Evolutionary conservation across 768 basidiomycete genomes (phyloP).

Genomic region (Rhizopogon salebrosus): DNA sequence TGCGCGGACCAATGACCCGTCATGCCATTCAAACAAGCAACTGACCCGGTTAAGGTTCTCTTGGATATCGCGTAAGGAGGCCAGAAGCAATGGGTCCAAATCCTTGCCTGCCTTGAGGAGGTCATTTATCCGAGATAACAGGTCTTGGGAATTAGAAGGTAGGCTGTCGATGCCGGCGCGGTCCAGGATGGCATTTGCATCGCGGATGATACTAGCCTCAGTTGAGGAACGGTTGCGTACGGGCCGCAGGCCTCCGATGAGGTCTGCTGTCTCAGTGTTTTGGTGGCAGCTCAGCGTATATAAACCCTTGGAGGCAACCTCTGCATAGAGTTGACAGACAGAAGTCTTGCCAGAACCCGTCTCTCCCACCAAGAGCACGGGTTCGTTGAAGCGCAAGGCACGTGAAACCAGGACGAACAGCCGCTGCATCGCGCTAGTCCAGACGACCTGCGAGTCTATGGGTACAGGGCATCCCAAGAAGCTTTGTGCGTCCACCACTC

Average conservation of each 20-base stretch:
- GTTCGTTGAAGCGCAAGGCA: constrained; percentile 89
- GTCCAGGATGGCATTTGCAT: constrained; percentile 37
- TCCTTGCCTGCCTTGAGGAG: constrained; percentile 17
- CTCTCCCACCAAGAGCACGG: constrained; percentile 92
- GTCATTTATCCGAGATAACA: constrained; percentile 21
- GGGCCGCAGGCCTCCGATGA: constrained; percentile 91
- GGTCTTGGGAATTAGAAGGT: constrained; percentile 18
- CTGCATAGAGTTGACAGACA: constrained; percentile 85
- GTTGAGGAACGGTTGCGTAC: constrained; percentile 65
- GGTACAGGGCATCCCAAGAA: constrained; percentile 55
- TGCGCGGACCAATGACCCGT: constrained; percentile 91
- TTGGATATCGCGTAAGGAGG: constrained; percentile 37
- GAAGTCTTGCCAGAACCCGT: constrained; percentile 98
- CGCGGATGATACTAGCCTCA: constrained; percentile 44
- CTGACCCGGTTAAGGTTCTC: constrained; percentile 44
- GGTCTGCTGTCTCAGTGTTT: constrained; percentile 95
- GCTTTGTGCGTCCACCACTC: constrained; percentile 32
- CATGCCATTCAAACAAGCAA: constrained; percentile 95
- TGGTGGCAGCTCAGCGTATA: constrained; percentile 91
- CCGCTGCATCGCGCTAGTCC: constrained; percentile 92
- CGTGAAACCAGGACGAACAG: constrained; percentile 79
- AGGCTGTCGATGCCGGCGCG: constrained; percentile 31
- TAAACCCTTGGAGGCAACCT: constrained; percentile 54
- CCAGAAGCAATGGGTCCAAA: constrained; percentile 26
- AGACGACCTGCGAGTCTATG: constrained; percentile 54